Base-by-base conservation (phyloP, 140 eudicot genomes). In the Anethum foeniculum region DNA sequence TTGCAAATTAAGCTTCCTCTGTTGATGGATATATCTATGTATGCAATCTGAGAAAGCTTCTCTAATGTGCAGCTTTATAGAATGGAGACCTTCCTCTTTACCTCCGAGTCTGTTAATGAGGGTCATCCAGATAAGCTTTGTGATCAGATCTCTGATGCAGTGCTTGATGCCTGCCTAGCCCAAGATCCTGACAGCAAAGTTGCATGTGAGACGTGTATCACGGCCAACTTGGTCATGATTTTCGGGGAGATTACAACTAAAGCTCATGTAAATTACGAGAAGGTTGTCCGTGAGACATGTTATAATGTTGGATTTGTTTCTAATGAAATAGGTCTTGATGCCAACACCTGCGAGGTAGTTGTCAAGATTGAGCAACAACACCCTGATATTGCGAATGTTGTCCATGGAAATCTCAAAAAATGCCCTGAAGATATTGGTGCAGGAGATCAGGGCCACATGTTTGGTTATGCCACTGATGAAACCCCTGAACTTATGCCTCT, bases 1-100 rank as follows among this genome's bases (percentile, higher is more conserved):
- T 39, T 6, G 5, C 5, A 39, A 39, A 39, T 39, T 39, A 39
- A 39, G 43, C 43, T 39, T 39, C 43, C 43, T 39, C 4, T 4
- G 43, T 39, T 39, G 6, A 5, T 39, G 43, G 43, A 39, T 39
- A 39, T 39, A 39, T 39, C 43, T 39, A 39, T 39, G 43, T 39
- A 5, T 39, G 43, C 43, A 39, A 44, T 44, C 48, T 69, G 46
- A 69, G 3, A 34, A 19, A 32, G 47, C 21, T 71, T 71, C 15
- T 71, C 10, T 71, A 19, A 15, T 39, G 23, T 38, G 49, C 76
- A 71, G 49, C 49, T 71, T 71, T 71, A 10, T 4, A 38, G 28
- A 14, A 87, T 85, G 90, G 88, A 87, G 80, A 87, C 88, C 88
- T 87, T 87, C 77, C 84, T 87, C n/a, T 87, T 87, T 81, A 87